These are phyloP conservation scores for Brassica napus DNA, from an alignment of 345 rosid species.

Conservation along the genomic window DNA sequence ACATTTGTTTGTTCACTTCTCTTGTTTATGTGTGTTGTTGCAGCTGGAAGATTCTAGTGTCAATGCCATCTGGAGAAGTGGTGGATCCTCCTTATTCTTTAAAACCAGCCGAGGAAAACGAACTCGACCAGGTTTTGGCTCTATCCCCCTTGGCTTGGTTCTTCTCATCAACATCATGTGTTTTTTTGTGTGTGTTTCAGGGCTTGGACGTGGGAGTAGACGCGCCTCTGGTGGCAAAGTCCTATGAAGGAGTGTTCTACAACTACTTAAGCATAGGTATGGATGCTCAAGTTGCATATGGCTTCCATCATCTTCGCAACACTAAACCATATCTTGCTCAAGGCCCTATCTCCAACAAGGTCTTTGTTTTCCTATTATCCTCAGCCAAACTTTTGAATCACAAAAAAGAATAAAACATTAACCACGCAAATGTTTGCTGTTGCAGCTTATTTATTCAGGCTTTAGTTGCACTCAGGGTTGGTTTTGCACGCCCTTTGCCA, in stretches of 20 bases:
- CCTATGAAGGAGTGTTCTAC: slow-evolving; percentile 86
- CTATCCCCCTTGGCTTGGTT: slow-evolving; percentile 2
- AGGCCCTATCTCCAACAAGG: slow-evolving; percentile 98
- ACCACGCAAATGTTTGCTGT: background rate
- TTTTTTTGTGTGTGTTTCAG: slow-evolving; percentile 46
- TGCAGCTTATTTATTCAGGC: slow-evolving; percentile 87
- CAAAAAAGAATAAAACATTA: background rate
- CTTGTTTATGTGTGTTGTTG: slow-evolving; percentile 12
- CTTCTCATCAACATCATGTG: background rate
- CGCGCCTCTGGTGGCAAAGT: slow-evolving; percentile 54
- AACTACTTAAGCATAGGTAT: slow-evolving; percentile 98
- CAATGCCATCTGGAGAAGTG: slow-evolving; percentile 71
- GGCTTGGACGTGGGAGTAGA: slow-evolving; percentile 57
- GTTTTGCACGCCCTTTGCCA: slow-evolving; percentile 94
- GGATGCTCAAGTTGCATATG: slow-evolving; percentile 99
- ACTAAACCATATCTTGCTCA: slow-evolving; percentile 94
- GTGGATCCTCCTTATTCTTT: slow-evolving; percentile 80
- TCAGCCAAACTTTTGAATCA: background rate
- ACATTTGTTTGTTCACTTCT: background rate
- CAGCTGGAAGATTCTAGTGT: slow-evolving; percentile 80
- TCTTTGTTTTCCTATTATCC: slow-evolving; percentile 33
- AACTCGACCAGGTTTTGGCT: slow-evolving; percentile 63
- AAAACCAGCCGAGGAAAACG: slow-evolving; percentile 56
- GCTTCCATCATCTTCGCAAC: slow-evolving; percentile 93
- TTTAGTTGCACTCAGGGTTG: slow-evolving; percentile 94